Conservation (phyloP, 306 rosid species). For the Cucumis hystrix region DNA sequence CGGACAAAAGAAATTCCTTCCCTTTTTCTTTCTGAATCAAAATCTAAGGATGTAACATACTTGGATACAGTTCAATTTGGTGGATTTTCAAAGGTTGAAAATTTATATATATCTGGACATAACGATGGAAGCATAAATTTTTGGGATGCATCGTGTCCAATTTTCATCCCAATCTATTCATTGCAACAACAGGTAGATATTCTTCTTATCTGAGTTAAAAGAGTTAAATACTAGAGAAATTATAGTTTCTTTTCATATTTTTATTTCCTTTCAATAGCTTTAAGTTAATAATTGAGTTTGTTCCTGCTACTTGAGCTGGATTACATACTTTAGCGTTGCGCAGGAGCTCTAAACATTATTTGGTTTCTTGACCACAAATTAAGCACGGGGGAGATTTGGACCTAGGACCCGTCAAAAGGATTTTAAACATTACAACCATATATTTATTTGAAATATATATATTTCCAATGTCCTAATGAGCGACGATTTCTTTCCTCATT, state of each 20-base stretch:
- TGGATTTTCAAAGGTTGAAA: constrained; percentile 57
- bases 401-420: neutral
- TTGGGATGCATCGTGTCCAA: constrained; percentile 76
- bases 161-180: constrained; percentile 48
- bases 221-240: neutral
- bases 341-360: neutral
- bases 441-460: too few relatives aligned
- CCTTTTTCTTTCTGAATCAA: constrained; percentile 41
- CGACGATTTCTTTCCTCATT: too few relatives aligned
- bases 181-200: constrained; percentile 66
- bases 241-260: neutral
- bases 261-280: neutral
- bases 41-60: constrained; percentile 38
- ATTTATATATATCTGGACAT: constrained; percentile 81
- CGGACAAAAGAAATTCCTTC: constrained; percentile 45
- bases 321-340: neutral
- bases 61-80: constrained; percentile 31
- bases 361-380: neutral
- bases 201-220: neutral
- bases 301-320: neutral
- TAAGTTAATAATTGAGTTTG: neutral
- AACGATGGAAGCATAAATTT: constrained; percentile 55
- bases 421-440: too few relatives aligned
- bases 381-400: neutral
- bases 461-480: too few relatives aligned